Conservation (phyloP, 371 early-diverging fungal genomes). For the Encephalitozoon hellem region DNA sequence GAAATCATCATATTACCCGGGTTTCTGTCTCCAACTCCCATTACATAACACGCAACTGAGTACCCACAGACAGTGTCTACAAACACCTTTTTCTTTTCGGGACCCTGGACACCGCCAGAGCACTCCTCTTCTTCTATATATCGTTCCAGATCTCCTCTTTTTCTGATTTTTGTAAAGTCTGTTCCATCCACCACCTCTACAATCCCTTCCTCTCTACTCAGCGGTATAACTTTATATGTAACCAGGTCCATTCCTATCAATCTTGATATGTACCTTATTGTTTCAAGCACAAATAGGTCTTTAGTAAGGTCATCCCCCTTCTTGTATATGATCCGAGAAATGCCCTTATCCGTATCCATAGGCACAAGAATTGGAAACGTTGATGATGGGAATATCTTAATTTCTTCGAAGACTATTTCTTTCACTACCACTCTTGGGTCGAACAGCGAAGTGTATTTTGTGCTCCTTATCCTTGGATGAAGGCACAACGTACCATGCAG, state of each 20-base stretch:
- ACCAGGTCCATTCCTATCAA: background rate
- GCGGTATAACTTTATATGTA: background rate
- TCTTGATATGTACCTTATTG: background rate
- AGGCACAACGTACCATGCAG: background rate
- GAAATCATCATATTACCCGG: conserved; percentile 83
- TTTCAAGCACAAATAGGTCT: conserved; percentile 8
- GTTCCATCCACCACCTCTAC: conserved; percentile 9
- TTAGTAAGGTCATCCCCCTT: background rate
- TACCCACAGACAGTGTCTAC: conserved; percentile 62
- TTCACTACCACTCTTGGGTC: background rate
- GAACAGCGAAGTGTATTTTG: background rate
- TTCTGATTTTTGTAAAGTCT: background rate
- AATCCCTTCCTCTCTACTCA: background rate
- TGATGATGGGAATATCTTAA: background rate
- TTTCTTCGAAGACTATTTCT: background rate
- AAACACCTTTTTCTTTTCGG: background rate
- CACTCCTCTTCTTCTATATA: background rate
- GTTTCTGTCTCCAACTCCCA: conserved; percentile 97
- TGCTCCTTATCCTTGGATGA: background rate
- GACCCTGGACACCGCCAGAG: background rate
- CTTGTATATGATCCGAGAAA: background rate
- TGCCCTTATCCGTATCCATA: background rate
- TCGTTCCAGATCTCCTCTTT: background rate
- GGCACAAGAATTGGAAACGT: conserved; percentile 5
- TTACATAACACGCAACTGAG: conserved; percentile 84